Evolutionary conservation across 2,329 filamentous ascomycete species (phyloP).

Genomic region (Colletotrichum agaves): DNA sequence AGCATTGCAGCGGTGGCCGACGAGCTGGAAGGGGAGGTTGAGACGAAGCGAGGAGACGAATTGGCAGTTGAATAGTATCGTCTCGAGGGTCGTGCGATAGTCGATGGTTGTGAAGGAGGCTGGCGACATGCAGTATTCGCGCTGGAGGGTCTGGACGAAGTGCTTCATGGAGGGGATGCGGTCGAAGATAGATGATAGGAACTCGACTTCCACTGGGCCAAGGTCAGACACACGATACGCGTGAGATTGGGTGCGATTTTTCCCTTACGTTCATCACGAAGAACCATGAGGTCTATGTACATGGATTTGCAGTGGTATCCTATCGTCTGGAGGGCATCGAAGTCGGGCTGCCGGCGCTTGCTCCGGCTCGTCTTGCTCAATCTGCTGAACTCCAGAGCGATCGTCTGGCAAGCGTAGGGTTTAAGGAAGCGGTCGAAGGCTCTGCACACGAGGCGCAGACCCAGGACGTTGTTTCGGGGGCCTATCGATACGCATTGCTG

Average conservation of each 20-base stretch:
- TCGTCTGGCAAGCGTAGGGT: conserved; percentile 57
- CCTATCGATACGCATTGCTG: conserved; percentile 52
- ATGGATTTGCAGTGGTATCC: conserved; percentile 60
- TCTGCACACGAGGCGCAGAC: conserved; percentile 60
- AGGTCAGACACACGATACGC: not conserved
- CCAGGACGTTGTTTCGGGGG: conserved; percentile 57
- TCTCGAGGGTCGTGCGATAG: conserved; percentile 53
- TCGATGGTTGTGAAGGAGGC: conserved; percentile 61
- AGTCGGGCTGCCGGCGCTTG: conserved; percentile 46
- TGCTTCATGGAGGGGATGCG: conserved; percentile 57
- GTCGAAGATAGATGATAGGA: conserved; percentile 58
- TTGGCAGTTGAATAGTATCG: conserved; percentile 57
- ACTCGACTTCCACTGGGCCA: conserved; percentile 57
- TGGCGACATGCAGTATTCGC: conserved; percentile 60
- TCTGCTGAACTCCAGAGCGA: conserved; percentile 62
- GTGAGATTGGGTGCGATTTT: not conserved
- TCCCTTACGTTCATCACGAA: conserved; percentile 60
- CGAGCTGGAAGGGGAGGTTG: conserved; percentile 62
- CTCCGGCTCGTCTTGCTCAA: conserved; percentile 52
- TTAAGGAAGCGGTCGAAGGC: conserved; percentile 60
- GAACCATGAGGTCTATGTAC: conserved; percentile 63
- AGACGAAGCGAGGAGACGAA: conserved; percentile 59
- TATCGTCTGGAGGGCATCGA: conserved; percentile 57
- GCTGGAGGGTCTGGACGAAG: conserved; percentile 56
- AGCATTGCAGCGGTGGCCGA: conserved; percentile 56